These are phyloP conservation scores for Silene coronaria DNA, from an alignment of 179 eudicot species.

Conservation along the genomic window DNA sequence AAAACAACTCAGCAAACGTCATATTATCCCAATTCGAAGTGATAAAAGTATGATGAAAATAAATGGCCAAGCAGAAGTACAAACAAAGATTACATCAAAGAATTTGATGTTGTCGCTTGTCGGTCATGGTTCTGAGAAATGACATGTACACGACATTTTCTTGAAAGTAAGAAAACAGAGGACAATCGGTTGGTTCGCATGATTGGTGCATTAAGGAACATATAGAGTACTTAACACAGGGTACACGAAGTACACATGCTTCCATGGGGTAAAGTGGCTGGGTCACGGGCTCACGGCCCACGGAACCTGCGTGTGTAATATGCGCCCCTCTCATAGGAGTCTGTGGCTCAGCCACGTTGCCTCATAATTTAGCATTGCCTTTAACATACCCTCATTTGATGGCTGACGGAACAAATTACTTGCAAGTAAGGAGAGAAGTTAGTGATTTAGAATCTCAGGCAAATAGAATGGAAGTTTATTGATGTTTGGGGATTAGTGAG, in stretches of 20 bases:
- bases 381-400: neutral
- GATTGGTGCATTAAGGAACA: neutral
- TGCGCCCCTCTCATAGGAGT: neutral
- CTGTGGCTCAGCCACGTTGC: neutral
- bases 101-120: neutral
- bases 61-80: too few species aligned
- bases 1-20: neutral
- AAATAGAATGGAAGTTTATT: neutral
- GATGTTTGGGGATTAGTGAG: neutral
- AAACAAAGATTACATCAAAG: neutral
- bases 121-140: neutral
- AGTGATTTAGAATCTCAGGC: neutral
- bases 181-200: neutral
- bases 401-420: neutral
- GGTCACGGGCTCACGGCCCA: neutral
- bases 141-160: neutral
- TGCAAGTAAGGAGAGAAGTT: neutral
- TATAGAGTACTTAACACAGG: neutral
- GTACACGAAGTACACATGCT: neutral
- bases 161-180: neutral
- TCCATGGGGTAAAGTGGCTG: too few species aligned
- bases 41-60: neutral
- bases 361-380: neutral
- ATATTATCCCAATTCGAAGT: neutral
- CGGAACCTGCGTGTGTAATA: neutral